Base-by-base conservation (phyloP, 768 basidiomycete species). In the Podaxis mareebaensis region DNA sequence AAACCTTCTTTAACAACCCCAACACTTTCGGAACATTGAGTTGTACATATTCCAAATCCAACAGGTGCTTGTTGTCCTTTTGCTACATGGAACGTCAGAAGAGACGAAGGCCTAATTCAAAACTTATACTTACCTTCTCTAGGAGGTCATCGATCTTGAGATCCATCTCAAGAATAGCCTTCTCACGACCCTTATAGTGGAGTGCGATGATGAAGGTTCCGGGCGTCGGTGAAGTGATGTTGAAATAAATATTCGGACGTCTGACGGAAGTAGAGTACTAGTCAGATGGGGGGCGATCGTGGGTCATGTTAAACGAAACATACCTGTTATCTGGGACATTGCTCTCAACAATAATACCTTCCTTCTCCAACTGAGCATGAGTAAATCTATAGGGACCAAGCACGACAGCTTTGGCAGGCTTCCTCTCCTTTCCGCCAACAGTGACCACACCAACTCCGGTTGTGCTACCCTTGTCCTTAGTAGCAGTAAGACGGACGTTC, bases 121-220 rank as follows among this genome's bases (percentile, higher is more conserved):
- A 54, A 15, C 60, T 48, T 44, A 15, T 4, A 67, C 85, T 30
- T 66, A 95, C 95, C 90, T 98, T 98, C 77, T 99, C 96, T 72
- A 98, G 77, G 66, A 99, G 76, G 77, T 99, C 96, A 75, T 99
- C 96, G 69, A 99, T 97, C 80, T 98, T 98, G 59, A 99, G 85
- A 78, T 97, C 95, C 97, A 99, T 99, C 83, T 99, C 97, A 40
- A 99, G 85, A 69, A 99, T 99, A 17, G 97, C 96, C 79, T 98
- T 98, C 72, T 99, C 97, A 20, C 97, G 87, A 46, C 97, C 97
- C 76, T 97, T 98, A 80, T 99, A 99, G 76, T 99, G 96, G 58
- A 99, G 81, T 3, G 96, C 97, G 67, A 99, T 99, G 74, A 99
- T 96, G 76, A 98, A 99, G 8, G 97, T 97, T 53, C 97, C 97